These are phyloP conservation scores for Cymbidium sinense DNA, from an alignment of 106 monocot genomes.

Conservation along the genomic window DNA sequence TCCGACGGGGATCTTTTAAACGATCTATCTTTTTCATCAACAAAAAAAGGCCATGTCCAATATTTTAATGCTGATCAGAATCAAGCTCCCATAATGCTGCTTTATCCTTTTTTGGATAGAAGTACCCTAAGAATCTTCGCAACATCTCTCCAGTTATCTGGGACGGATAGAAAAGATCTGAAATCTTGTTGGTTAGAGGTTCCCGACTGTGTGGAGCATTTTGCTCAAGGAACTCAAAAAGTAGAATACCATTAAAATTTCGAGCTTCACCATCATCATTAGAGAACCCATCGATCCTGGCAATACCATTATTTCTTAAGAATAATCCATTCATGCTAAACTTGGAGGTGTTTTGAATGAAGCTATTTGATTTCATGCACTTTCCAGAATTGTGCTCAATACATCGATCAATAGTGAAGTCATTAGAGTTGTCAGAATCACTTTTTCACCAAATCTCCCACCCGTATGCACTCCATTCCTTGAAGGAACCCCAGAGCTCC, in stretches of 20 bases:
- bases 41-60: conserved; percentile 35
- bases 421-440: conserved; percentile 33
- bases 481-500: conserved; percentile 64
- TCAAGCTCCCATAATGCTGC: conserved; percentile 80
- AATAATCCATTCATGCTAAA: conserved; percentile 19
- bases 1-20: conserved; percentile 83
- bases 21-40: conserved; percentile 55
- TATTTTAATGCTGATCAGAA: conserved; percentile 73
- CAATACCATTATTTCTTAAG: conserved; percentile 12
- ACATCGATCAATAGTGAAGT: conserved; percentile 56
- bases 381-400: conserved; percentile 56
- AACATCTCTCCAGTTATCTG: too few relatives aligned
- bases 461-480: conserved; percentile 71
- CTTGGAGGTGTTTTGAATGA: conserved; percentile 12
- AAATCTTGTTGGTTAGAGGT: conserved; percentile 62
- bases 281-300: conserved; percentile 28
- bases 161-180: conserved; percentile 41
- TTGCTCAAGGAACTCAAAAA: conserved; percentile 58
- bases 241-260: conserved; percentile 25
- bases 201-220: conserved; percentile 49
- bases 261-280: conserved; percentile 35
- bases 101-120: conserved; percentile 74
- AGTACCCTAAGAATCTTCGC: conserved; percentile 95
- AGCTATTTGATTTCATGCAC: conserved; percentile 20
- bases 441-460: conserved; percentile 17